These are phyloP conservation scores for Aquilaria sinensis DNA, from an alignment of 345 rosid species.

Conservation along the genomic window DNA sequence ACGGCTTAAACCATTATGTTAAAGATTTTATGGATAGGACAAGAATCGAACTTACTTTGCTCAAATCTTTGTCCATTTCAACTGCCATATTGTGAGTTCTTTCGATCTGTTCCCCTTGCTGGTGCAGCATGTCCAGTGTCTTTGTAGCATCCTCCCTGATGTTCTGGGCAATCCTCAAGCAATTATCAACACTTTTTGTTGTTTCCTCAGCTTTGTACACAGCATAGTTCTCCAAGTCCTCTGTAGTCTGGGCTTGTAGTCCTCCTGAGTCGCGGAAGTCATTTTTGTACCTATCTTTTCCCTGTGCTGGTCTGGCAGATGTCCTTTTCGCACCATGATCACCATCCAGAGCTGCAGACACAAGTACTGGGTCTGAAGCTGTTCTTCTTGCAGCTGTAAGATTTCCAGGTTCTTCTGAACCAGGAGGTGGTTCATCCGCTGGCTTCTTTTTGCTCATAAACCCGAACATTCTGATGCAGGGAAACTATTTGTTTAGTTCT, in stretches of 20 bases:
- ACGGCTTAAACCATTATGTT: background rate
- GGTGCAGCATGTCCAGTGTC: slow-evolving; percentile 78
- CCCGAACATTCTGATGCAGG: slow-evolving; percentile 48
- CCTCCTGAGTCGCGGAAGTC: slow-evolving; percentile 72
- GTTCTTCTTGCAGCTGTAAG: slow-evolving; percentile 47
- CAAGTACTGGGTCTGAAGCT: slow-evolving; percentile 59
- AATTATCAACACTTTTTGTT: slow-evolving; percentile 60
- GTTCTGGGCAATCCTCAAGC: slow-evolving; percentile 77
- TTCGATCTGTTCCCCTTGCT: slow-evolving; percentile 83
- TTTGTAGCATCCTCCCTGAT: slow-evolving; percentile 68
- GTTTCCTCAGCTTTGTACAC: slow-evolving; percentile 85
- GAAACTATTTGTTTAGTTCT: background rate
- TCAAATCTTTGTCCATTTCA: slow-evolving; percentile 76
- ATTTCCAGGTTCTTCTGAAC: slow-evolving; percentile 37
- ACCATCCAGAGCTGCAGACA: slow-evolving; percentile 28
- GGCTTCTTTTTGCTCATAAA: slow-evolving; percentile 33
- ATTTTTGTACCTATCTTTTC: slow-evolving; percentile 40
- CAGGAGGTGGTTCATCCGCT: slow-evolving; percentile 11
- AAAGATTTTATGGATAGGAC: background rate
- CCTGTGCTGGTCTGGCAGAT: slow-evolving; percentile 18
- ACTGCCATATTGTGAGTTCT: slow-evolving; percentile 72
- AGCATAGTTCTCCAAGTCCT: slow-evolving; percentile 84
- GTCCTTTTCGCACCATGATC: slow-evolving; percentile 12
- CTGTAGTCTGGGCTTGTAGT: slow-evolving; percentile 62
- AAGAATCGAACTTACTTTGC: slow-evolving; percentile 35